Base-by-base conservation (phyloP, 108 stramenopile species). In the Skeletonema grethae region DNA sequence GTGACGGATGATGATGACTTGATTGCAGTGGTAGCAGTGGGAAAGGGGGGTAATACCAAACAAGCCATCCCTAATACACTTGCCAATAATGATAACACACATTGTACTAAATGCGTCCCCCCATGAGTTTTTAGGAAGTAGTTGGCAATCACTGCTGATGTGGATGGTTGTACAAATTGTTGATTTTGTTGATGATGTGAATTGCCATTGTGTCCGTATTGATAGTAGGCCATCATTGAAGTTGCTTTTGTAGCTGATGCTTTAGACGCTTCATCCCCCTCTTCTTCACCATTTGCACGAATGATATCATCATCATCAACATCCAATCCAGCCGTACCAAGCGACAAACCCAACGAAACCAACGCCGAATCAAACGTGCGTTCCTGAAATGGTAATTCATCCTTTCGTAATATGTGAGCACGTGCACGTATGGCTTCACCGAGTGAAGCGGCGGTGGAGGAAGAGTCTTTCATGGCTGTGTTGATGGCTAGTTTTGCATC, bases 61-160 rank as follows among this genome's bases (percentile, higher is more conserved):
- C 87, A 70, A 0, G 81, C 77, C 28, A 86, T 75, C 8, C 78
- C 90, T 16, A 81, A 70, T 9, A 69, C 24, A 13, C 75, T 68
- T 16, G 93, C 84, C 72, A 91, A 39, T 7, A 88, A 28, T 63
- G 90, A 90, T 36, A 80, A 82, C 0, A 84, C 22, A n/a, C 72
- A 84, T 70, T 91, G 93, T 24, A 90, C 53, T 39, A 65, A 82
- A 79, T 94, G 93, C 16, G 88, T 86, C 4, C 93, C 93, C 9
- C 90, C 90, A 56, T 94, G 93, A 46, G 86, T 85, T 66, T 88
- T 87, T 10, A 94, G 69, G 65, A 94, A 94, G 75, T 94, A 94
- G 58, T 91, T 82, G 35, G 88, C 87, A 48, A 94, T 63, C 10
- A 91, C 85, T 11, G 90, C 75, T 0, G 87, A 74, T 16, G 86